Evolutionary conservation across 169 alveolate species (phyloP), one percentile per base, ranked within the genome.

Genomic region (Plasmodium cynomolgi): DNA sequence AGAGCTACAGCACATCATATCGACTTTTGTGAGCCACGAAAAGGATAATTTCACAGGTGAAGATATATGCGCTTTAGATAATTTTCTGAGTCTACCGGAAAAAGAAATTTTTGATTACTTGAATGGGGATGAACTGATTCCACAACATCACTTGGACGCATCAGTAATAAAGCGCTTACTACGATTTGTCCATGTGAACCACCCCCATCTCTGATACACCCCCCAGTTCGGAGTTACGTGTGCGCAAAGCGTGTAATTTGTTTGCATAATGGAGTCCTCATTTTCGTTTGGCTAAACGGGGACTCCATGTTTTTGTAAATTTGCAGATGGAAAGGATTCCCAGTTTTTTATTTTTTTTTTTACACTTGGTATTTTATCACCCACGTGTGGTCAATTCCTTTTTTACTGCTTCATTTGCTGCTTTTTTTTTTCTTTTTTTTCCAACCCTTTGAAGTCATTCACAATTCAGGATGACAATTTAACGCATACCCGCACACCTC

Each of bases 1-100:
- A 91, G 95, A 91, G 77, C 29, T 91, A 82, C 95, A 91, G 31
- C 37, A 91, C 62, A 82, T 91, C 58, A 47, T 91, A 44, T 72
- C 86, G 41, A 47, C 95, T 20, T 91, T 91, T 81, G 58, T 91
- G 58, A 47, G 83, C 58, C 77, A 81, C 29, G 92, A 91, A 81
- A 91, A 82, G n/a, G 41, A 72, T 34, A 77, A n/a, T 33, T 33
- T 91, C 50, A 62, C 17, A 20, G 39, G 37, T 29, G 86, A 91
- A 50, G 92, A 91, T 71, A 72, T 91, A 15, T 44, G 39, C 29
- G 79, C 74, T 9, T 74, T 91, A 82, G 41, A 39, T 72, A 91
- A 71, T 54, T 91, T 91, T n/a, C 31, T 91, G 3, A 82, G 56
- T 37, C 54, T 91, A 34, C 83, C 95, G 5, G 95, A 91, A 91